A percentile compares a stretch with the other conserved stretches of the same genome.
phyloP scores from a whole-genome alignment of 176 grass and related monocot species.

The Secale cereale region DNA sequence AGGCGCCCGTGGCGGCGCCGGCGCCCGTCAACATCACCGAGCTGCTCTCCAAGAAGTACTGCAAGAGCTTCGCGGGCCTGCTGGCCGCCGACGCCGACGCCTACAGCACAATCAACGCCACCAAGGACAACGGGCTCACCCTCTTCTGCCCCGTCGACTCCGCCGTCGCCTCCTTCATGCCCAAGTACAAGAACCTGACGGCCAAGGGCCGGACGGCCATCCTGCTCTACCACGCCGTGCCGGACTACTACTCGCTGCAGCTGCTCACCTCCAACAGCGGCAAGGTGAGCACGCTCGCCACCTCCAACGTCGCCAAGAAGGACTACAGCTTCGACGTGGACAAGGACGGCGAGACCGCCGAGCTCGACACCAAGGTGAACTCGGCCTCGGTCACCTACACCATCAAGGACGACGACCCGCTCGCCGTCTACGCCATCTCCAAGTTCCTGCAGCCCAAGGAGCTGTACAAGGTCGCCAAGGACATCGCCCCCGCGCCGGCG shows the following conservation, averaged over 20 bases:
- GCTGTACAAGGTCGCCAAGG: slow-evolving; percentile 43
- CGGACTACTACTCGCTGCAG: slow-evolving; percentile 74
- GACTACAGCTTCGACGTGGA: slow-evolving; percentile 61
- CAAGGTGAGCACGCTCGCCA: slow-evolving; percentile 76
- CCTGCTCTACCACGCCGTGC: slow-evolving; percentile 73
- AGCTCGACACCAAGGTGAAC: slow-evolving; percentile 42
- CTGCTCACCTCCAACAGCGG: slow-evolving; percentile 73
- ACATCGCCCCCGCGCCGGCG: slow-evolving; percentile 36
- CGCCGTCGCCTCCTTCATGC: slow-evolving; percentile 53
- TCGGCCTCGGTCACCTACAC: slow-evolving; percentile 51
- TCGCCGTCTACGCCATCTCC: slow-evolving; percentile 53
- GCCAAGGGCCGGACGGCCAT: slow-evolving; percentile 60
- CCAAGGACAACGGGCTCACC: slow-evolving; percentile 68
- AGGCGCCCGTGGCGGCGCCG: slow-evolving; percentile 60
- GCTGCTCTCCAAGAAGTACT: slow-evolving; percentile 79
- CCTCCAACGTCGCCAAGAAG: slow-evolving; percentile 57
- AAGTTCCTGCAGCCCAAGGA: slow-evolving; percentile 78
- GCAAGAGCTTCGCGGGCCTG: slow-evolving; percentile 64
- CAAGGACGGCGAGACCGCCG: slow-evolving; percentile 51
- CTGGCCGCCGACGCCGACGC: slow-evolving; percentile 46
- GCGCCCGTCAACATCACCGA: slow-evolving; percentile 66
- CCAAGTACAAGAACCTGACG: slow-evolving; percentile 87
- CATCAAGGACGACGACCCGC: slow-evolving; percentile 64
- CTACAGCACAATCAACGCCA: slow-evolving; percentile 50
- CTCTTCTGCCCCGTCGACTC: slow-evolving; percentile 68